phyloP scores from a whole-genome alignment of 441 rosid genomes.

The Arabidopsis lyrata region DNA sequence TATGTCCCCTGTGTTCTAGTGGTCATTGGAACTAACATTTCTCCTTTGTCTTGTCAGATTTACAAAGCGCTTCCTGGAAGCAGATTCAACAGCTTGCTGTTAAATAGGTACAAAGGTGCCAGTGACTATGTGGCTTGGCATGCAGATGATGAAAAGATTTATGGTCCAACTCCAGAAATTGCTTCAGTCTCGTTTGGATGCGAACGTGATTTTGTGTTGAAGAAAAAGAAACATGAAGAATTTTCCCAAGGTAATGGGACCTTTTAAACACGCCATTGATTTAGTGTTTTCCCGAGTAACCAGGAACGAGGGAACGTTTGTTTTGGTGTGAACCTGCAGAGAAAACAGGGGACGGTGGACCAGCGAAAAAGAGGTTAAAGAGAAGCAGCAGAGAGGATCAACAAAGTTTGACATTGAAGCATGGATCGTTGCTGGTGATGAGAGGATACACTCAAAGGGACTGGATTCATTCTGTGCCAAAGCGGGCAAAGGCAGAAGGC shows the following conservation, averaged over 20 bases:
- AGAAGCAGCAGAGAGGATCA: slow-evolving; percentile 52
- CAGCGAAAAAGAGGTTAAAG: slow-evolving; percentile 63
- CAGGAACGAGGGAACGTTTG: neutral
- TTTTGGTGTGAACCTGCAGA: slow-evolving; percentile 36
- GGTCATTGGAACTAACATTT: slow-evolving; percentile 5
- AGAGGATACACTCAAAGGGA: slow-evolving; percentile 60
- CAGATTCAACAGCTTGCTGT: slow-evolving; percentile 73
- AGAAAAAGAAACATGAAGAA: slow-evolving; percentile 67
- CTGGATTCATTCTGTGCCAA: slow-evolving; percentile 92
- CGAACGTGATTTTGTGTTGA: slow-evolving; percentile 79
- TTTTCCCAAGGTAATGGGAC: slow-evolving; percentile 61
- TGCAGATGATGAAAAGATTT: slow-evolving; percentile 90
- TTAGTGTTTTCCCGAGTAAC: neutral
- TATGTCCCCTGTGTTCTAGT: neutral
- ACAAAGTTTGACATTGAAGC: slow-evolving; percentile 66
- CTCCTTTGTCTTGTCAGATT: slow-evolving; percentile 52
- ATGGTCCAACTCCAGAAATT: slow-evolving; percentile 82
- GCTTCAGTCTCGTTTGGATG: slow-evolving; percentile 92
- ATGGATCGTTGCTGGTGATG: slow-evolving; percentile 80
- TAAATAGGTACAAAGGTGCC: slow-evolving; percentile 84
- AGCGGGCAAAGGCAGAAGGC: slow-evolving; percentile 37
- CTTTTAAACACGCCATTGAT: neutral
- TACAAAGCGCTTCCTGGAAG: slow-evolving; percentile 73
- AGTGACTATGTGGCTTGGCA: slow-evolving; percentile 89
- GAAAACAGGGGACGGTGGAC: slow-evolving; percentile 52